phyloP scores from a whole-genome alignment of 345 rosid genomes.

The Citrus inodora region DNA sequence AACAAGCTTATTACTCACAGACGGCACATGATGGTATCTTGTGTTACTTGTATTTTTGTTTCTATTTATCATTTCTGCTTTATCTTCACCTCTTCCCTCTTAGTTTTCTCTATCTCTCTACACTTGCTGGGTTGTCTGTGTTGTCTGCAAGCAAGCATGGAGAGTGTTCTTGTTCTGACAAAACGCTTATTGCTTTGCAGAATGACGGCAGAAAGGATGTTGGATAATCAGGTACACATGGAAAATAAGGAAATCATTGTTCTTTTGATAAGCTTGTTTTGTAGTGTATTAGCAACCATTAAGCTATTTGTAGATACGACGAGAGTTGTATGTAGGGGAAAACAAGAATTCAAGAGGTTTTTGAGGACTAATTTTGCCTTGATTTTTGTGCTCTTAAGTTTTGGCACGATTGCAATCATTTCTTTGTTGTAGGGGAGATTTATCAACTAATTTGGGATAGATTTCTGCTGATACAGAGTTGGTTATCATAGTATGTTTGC shows the following conservation, averaged over 20 bases:
- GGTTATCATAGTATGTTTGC: background rate
- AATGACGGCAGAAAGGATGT: conserved; percentile 29
- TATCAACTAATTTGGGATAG: background rate
- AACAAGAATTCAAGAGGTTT: conserved; percentile 15
- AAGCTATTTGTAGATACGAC: conserved; percentile 34
- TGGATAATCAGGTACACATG: conserved; percentile 33
- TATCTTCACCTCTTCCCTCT: background rate
- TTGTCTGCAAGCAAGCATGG: background rate
- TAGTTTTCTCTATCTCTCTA: background rate
- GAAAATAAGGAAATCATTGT: conserved; percentile 45
- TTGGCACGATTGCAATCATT: conserved; percentile 22
- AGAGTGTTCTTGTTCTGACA: background rate
- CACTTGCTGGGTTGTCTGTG: background rate
- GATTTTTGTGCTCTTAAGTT: conserved; percentile 23
- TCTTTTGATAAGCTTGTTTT: conserved; percentile 34
- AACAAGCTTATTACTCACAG: background rate
- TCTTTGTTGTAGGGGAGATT: conserved; percentile 17
- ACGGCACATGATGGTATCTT: background rate
- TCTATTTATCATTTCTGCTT: background rate
- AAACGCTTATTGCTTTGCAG: conserved; percentile 22
- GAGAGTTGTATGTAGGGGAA: conserved; percentile 16
- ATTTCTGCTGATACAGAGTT: background rate
- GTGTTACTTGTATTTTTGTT: background rate
- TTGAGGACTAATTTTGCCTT: conserved; percentile 17
- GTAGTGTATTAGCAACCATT: conserved; percentile 30